Evolutionary conservation across 108 stramenopile species (phyloP), one percentile per base, ranked within the genome.

Genomic region (Thalassiosira profunda): DNA sequence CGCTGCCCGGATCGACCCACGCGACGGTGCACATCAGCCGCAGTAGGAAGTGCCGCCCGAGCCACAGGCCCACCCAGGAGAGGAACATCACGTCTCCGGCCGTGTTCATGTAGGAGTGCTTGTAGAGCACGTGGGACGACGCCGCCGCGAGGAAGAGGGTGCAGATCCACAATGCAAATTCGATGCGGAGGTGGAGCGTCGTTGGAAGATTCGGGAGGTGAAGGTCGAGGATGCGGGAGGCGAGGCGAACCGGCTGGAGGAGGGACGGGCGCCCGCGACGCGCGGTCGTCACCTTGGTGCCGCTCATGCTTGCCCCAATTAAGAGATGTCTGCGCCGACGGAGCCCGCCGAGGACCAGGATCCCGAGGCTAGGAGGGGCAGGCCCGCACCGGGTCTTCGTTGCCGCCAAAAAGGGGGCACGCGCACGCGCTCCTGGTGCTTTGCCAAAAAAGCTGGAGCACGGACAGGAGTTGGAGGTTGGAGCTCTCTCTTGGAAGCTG

Each of bases 121-220:
- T 58, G 46, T 78, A 78, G 14, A 78, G 34, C 1, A 56, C 65
- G 30, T 49, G 48, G 35, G 58, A 74, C 12, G 72, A 74, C 5
- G 76, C 71, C 11, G 54, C 33, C 1, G 43, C 45, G 36, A 78
- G 12, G 4, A 78, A 35, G 2, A 74, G 9, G 1, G 66, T 72
- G 57, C 71, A 72, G 10, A 52, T 43, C 41, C 64, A 53, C 4
- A 78, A 26, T 9, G 71, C 71, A 11, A 73, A 66, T 74, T 78
- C 76, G 31, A 56, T 37, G 4, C 54, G 71, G 5, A 78, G 56
- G 36, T 78, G 76, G 35, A 72, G 28, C 2, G 76, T 48, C 8
- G 76, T 67, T 23, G 55, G 25, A 51, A 76, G 59, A 20, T 62
- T 33, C 5, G 66, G 74, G 8, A 67, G 21, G 25, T 62, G 74